Conservation (phyloP, 768 basidiomycete genomes). For the Mycena leptocephala region DNA sequence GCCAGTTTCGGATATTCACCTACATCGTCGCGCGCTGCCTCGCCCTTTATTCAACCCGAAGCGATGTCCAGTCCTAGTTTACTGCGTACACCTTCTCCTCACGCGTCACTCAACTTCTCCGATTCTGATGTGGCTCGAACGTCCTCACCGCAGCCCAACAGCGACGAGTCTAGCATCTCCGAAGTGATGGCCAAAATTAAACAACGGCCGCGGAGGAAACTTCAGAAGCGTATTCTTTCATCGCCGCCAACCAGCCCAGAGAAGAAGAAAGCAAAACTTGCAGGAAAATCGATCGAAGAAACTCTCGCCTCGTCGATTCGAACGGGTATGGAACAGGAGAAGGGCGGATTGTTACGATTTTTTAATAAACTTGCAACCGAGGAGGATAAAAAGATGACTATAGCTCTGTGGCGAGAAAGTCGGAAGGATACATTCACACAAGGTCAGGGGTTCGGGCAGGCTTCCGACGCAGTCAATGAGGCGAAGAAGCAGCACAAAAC, state of each 20-base stretch:
- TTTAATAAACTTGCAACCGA: background rate
- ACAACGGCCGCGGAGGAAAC: background rate
- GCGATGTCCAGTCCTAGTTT: too few relatives aligned
- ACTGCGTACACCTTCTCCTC: background rate
- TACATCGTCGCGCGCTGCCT: background rate
- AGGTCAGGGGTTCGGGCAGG: background rate
- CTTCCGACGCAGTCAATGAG: background rate
- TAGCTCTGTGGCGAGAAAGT: background rate
- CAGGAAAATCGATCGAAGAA: background rate
- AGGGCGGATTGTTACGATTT: background rate
- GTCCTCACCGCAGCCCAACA: background rate
- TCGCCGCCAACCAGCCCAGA: conserved; percentile 9
- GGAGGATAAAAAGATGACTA: conserved; percentile 1
- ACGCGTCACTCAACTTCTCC: background rate
- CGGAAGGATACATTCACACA: background rate
- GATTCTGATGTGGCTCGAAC: background rate
- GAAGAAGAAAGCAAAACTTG: background rate
- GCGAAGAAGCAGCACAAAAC: background rate
- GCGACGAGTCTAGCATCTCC: background rate
- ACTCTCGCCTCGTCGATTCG: background rate
- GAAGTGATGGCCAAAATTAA: background rate
- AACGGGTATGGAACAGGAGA: background rate
- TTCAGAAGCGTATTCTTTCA: background rate
- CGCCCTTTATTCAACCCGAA: background rate
- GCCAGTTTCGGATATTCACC: background rate